Evolutionary conservation across 192 early-diverging fungal species (phyloP).

Genomic region (Phycomyces blakesleeanus): DNA sequence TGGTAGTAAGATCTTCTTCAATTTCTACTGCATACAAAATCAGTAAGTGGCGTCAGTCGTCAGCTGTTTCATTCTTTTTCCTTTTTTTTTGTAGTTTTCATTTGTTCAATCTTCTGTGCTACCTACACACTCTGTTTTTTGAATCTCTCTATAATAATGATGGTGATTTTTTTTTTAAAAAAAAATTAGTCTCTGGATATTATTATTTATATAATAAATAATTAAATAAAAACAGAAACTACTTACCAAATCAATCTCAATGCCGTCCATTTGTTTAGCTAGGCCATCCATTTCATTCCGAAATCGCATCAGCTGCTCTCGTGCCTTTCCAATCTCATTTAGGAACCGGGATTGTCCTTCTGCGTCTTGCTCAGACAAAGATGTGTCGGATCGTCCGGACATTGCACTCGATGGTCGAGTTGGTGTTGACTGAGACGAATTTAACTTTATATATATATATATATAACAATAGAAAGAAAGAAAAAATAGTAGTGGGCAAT

Average conservation of each 20-base stretch:
- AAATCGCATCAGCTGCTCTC: slow-evolving; percentile 19
- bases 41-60: background rate
- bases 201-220: background rate
- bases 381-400: slow-evolving; percentile 8
- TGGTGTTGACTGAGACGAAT: slow-evolving; percentile 33
- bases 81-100: no score
- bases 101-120: background rate
- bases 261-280: slow-evolving; percentile 26
- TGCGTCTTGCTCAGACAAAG: slow-evolving; percentile 1
- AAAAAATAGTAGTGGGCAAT: no score
- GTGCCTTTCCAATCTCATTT: slow-evolving; percentile 13
- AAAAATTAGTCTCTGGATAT: no score
- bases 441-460: slow-evolving; percentile 10
- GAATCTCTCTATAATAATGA: slow-evolving; percentile 12
- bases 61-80: background rate
- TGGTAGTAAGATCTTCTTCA: slow-evolving; percentile 22
- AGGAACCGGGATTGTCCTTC: slow-evolving; percentile 11
- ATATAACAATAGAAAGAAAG: no score
- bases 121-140: slow-evolving; percentile 22
- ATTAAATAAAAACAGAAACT: background rate
- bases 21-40: slow-evolving; percentile 13
- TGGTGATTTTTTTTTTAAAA: background rate
- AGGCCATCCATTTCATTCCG: slow-evolving; percentile 27
- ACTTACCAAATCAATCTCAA: slow-evolving; percentile 30
- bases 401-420: slow-evolving; percentile 34